These are phyloP conservation scores for Calonectria pteridis DNA, from an alignment of 2,329 filamentous ascomycete genomes.

Conservation along the genomic window DNA sequence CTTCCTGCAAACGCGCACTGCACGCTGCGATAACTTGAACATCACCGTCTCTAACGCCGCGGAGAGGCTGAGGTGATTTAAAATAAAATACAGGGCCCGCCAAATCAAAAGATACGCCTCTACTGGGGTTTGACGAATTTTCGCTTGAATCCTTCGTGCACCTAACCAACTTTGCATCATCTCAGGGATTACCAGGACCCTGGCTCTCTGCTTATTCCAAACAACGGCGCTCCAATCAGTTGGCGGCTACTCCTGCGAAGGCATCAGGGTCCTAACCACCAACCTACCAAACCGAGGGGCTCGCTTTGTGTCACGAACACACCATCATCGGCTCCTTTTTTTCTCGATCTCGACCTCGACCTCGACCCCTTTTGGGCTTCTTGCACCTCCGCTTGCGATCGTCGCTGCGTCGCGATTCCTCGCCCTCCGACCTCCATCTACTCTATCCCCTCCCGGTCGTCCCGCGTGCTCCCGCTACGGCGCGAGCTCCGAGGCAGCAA, in stretches of 20 bases:
- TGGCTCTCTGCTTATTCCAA: constrained; percentile 37
- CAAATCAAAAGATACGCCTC: neutral
- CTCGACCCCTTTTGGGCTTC: neutral
- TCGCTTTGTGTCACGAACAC: constrained; percentile 24
- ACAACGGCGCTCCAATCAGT: constrained; percentile 44
- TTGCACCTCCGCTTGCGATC: neutral
- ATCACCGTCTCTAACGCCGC: neutral
- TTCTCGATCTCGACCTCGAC: constrained; percentile 30
- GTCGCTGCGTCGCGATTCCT: constrained; percentile 4
- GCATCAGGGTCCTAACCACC: constrained; percentile 38
- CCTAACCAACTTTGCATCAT: constrained; percentile 10
- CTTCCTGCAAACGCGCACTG: constrained; percentile 18
- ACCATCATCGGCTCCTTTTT: constrained; percentile 31
- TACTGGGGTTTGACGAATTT: constrained; percentile 7
- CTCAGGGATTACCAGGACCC: constrained; percentile 37
- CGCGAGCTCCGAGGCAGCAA: constrained; percentile 37
- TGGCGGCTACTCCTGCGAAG: constrained; percentile 30
- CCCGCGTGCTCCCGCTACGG: constrained; percentile 34
- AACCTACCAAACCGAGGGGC: constrained; percentile 18
- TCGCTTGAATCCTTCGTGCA: constrained; percentile 10
- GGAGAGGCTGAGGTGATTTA: neutral
- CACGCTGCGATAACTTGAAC: neutral
- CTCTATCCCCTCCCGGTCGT: constrained; percentile 25
- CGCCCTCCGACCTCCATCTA: constrained; percentile 5
- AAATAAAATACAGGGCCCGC: neutral